Evolutionary conservation across 2,329 filamentous ascomycete species (phyloP).

Genomic region (Colletotrichum costaricense): DNA sequence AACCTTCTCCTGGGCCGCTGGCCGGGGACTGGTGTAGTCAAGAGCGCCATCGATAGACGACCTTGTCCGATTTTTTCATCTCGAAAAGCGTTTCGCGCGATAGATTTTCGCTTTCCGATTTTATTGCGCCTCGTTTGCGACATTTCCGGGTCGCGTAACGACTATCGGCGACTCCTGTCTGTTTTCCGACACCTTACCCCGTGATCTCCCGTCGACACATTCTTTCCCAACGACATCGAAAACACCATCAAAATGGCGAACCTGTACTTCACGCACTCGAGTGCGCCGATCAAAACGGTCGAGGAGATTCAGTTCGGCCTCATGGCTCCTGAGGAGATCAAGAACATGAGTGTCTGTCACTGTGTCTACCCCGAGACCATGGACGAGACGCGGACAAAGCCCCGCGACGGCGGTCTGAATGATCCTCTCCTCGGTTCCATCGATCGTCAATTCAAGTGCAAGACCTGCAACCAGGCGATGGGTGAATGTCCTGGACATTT

Average conservation of each 20-base stretch:
- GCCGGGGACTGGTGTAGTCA: slow-evolving; percentile 56
- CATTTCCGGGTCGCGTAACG: slow-evolving; percentile 37
- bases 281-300: slow-evolving; percentile 95
- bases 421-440: slow-evolving; percentile 97
- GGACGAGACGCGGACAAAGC: slow-evolving; percentile 93
- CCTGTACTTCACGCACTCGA: slow-evolving; percentile 89
- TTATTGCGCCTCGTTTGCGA: slow-evolving; percentile 40
- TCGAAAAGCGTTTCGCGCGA: slow-evolving; percentile 40
- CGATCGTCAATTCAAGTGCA: slow-evolving; percentile 94
- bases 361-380: slow-evolving; percentile 99
- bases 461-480: slow-evolving; percentile 95
- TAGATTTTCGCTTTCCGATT: slow-evolving; percentile 38
- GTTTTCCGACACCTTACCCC: background rate
- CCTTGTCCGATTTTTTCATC: slow-evolving; percentile 48
- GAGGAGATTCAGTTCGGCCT: slow-evolving; percentile 99
- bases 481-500: slow-evolving; percentile 98
- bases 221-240: slow-evolving; percentile 35
- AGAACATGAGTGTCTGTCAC: slow-evolving; percentile 96
- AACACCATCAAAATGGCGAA: slow-evolving; percentile 82
- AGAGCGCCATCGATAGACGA: slow-evolving; percentile 54
- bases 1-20: slow-evolving; percentile 60
- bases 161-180: slow-evolving; percentile 18
- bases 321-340: slow-evolving; percentile 98
- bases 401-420: slow-evolving; percentile 91
- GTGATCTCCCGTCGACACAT: slow-evolving; percentile 12